Evolutionary conservation across 495 filamentous ascomycete species (phyloP).

Genomic region (Penicillium ucsense): DNA sequence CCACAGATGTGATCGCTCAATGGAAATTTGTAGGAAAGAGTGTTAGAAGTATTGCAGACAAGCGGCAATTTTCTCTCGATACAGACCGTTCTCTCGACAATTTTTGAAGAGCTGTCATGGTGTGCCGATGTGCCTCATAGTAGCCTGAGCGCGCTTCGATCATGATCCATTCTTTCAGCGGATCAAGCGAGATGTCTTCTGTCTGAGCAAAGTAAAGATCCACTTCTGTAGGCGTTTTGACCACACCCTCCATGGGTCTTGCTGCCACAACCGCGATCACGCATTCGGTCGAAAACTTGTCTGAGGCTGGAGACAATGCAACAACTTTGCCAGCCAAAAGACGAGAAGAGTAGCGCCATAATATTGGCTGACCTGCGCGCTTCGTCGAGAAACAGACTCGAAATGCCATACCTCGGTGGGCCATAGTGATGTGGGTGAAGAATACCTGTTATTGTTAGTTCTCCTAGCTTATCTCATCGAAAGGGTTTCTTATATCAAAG

Average conservation of each 20-base stretch:
- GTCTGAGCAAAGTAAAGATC: constrained; percentile 62
- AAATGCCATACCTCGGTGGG: constrained; percentile 51
- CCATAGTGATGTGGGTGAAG: constrained; percentile 52
- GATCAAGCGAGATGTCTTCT: constrained; percentile 57
- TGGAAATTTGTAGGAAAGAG: constrained; percentile 39
- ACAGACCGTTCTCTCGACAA: constrained; percentile 49
- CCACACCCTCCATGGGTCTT: constrained; percentile 50
- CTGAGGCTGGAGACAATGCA: constrained; percentile 53
- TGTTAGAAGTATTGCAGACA: constrained; percentile 8
- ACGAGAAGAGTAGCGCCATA: constrained; percentile 68
- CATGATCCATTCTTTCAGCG: constrained; percentile 65
- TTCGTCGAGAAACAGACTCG: constrained; percentile 62
- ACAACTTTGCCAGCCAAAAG: constrained; percentile 61
- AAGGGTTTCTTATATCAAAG: background rate
- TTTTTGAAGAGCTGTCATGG: constrained; percentile 63
- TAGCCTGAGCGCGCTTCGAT: constrained; percentile 62
- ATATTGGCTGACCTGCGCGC: constrained; percentile 56
- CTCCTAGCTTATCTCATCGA: background rate
- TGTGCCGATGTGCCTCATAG: constrained; percentile 65
- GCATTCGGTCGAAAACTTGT: constrained; percentile 57
- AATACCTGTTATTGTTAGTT: constrained; percentile 43
- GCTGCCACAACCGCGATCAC: constrained; percentile 67
- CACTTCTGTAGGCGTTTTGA: constrained; percentile 58
- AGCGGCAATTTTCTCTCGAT: constrained; percentile 3
- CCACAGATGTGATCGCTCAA: constrained; percentile 51